A percentile compares a stretch with the other conserved stretches of the same genome.
Evolutionary conservation across 2,329 filamentous ascomycete genomes (phyloP).

Genomic region (Diaporthe sp.): DNA sequence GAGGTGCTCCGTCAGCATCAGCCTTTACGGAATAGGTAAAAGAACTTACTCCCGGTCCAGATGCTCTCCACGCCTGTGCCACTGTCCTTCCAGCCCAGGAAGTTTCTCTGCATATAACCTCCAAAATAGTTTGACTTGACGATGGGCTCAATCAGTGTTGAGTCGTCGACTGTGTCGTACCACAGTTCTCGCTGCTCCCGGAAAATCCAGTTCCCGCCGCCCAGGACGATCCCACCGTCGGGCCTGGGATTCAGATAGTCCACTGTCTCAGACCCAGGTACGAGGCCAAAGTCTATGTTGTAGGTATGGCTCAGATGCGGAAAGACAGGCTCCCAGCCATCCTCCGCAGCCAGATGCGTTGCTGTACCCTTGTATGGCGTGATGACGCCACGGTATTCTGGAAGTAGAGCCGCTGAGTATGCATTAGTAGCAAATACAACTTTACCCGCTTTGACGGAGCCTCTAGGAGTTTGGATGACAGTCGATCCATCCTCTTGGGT

Average conservation of each 20-base stretch:
- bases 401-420: conserved; percentile 34
- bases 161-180: conserved; percentile 44
- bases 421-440: conserved; percentile 40
- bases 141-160: conserved; percentile 44
- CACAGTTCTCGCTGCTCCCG: conserved; percentile 34
- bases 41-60: conserved; percentile 47
- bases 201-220: conserved; percentile 40
- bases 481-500: neutral
- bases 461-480: conserved; percentile 29
- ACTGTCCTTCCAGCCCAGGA: conserved; percentile 45
- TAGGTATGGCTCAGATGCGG: conserved; percentile 42
- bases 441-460: conserved; percentile 24
- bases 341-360: conserved; percentile 34
- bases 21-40: neutral
- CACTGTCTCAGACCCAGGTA: conserved; percentile 19
- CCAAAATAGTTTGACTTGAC: conserved; percentile 45
- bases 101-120: conserved; percentile 48
- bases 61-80: conserved; percentile 40
- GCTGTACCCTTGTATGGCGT: conserved; percentile 39
- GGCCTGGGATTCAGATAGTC: conserved; percentile 42
- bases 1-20: conserved; percentile 13
- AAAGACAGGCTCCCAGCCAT: conserved; percentile 27
- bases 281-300: conserved; percentile 38
- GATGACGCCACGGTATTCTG: conserved; percentile 35
- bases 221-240: conserved; percentile 41